phyloP scores from a whole-genome alignment of 345 rosid genomes.

The Populus tremula region DNA sequence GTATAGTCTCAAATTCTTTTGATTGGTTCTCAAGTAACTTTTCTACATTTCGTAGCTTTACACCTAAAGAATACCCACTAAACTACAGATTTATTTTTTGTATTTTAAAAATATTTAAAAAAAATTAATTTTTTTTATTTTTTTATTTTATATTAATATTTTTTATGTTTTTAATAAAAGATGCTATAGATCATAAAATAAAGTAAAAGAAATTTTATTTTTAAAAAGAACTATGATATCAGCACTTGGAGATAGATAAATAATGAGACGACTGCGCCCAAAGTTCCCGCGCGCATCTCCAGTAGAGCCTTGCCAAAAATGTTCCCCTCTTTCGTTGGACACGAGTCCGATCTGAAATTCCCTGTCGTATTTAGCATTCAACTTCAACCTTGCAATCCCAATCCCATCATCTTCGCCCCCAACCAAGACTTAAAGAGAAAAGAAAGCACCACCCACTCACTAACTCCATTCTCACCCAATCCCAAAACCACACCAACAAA shows the following conservation, averaged over 20 bases:
- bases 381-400: slow-evolving; percentile 16
- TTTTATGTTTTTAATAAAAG: too few relatives aligned
- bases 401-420: slow-evolving; percentile 2
- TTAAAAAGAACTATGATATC: background rate
- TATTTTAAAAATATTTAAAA: too few relatives aligned
- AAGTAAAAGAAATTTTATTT: background rate
- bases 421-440: background rate
- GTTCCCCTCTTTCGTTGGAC: background rate
- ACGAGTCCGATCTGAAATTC: background rate
- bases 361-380: background rate
- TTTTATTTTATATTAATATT: too few relatives aligned
- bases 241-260: background rate
- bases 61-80: too few relatives aligned
- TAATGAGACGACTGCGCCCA: background rate
- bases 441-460: too few relatives aligned
- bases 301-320: too few relatives aligned
- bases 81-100: too few relatives aligned
- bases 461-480: background rate
- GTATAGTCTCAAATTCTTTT: too few relatives aligned
- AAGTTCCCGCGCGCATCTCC: background rate
- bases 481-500: background rate
- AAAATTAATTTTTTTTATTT: too few relatives aligned
- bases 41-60: too few relatives aligned
- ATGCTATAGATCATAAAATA: too few relatives aligned
- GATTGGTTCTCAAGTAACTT: too few relatives aligned